phyloP scores from a whole-genome alignment of 1,284 basidiomycete species.

The Abortiporus biennis region DNA sequence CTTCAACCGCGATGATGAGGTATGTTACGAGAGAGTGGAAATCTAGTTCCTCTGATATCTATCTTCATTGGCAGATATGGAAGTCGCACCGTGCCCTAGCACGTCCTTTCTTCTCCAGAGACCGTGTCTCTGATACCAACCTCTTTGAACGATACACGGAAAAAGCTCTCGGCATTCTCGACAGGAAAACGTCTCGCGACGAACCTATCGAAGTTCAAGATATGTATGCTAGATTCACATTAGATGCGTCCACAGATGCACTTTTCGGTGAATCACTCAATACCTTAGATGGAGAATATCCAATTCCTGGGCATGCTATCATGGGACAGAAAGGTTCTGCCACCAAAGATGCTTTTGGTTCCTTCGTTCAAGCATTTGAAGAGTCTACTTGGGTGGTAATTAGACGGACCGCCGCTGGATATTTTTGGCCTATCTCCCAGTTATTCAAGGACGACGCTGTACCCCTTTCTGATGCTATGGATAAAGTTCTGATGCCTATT shows the following conservation, averaged over 20 bases:
- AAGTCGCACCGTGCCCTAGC: constrained; percentile 59
- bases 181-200: constrained; percentile 27
- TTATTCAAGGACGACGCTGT: constrained; percentile 51
- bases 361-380: constrained; percentile 62
- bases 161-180: constrained; percentile 44
- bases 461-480: constrained; percentile 45
- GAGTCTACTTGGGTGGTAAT: constrained; percentile 52
- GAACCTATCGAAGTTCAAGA: constrained; percentile 57
- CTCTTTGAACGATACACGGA: constrained; percentile 53
- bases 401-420: constrained; percentile 44
- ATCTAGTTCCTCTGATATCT: background rate
- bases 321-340: constrained; percentile 50
- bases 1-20: constrained; percentile 69
- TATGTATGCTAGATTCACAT: constrained; percentile 59
- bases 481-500: constrained; percentile 56
- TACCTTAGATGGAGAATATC: constrained; percentile 40
- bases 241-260: constrained; percentile 68
- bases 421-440: constrained; percentile 66
- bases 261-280: constrained; percentile 59
- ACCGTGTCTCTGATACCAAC: constrained; percentile 64
- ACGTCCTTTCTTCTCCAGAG: constrained; percentile 68
- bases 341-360: constrained; percentile 52
- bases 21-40: constrained; percentile 43
- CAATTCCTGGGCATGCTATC: constrained; percentile 8
- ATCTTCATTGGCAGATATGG: background rate